Evolutionary conservation across 2,329 filamentous ascomycete species (phyloP).

Genomic region (Elsinoe perseae): DNA sequence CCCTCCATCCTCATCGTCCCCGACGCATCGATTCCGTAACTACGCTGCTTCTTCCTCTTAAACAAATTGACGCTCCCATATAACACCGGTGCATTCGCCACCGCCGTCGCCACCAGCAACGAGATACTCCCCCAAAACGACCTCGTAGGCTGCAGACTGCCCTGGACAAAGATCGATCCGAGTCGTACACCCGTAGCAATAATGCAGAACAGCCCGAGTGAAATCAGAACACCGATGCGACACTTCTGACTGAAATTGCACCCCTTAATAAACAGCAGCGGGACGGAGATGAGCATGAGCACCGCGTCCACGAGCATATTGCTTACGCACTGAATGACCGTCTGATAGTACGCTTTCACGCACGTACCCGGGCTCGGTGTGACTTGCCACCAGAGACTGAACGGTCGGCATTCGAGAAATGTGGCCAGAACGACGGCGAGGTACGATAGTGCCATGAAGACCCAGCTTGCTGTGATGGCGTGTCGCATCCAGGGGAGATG

Average conservation of each 20-base stretch:
- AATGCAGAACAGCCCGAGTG: constrained; percentile 18
- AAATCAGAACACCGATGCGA: constrained; percentile 11
- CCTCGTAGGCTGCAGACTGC: constrained; percentile 18
- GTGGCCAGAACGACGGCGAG: constrained; percentile 29
- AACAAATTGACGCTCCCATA: constrained; percentile 16
- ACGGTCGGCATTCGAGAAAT: constrained; percentile 33
- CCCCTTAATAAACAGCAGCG: constrained; percentile 18
- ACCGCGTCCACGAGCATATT: constrained; percentile 27
- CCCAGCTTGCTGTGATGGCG: constrained; percentile 23
- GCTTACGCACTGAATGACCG: constrained; percentile 29
- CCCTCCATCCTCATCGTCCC: not conserved
- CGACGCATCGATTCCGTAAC: not conserved
- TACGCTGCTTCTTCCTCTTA: not conserved
- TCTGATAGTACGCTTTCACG: constrained; percentile 29
- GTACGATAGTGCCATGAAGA: constrained; percentile 25
- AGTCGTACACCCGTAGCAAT: constrained; percentile 18
- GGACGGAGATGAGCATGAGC: constrained; percentile 25
- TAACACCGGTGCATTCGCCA: constrained; percentile 19
- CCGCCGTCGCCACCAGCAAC: constrained; percentile 18
- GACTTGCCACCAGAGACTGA: constrained; percentile 27
- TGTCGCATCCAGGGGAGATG: constrained; percentile 19
- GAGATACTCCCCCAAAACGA: constrained; percentile 20
- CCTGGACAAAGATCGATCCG: constrained; percentile 18
- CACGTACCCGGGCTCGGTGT: constrained; percentile 20
- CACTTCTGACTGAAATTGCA: constrained; percentile 8